Evolutionary conservation across 768 basidiomycete genomes (phyloP).

Genomic region (Amanita rubescens): DNA sequence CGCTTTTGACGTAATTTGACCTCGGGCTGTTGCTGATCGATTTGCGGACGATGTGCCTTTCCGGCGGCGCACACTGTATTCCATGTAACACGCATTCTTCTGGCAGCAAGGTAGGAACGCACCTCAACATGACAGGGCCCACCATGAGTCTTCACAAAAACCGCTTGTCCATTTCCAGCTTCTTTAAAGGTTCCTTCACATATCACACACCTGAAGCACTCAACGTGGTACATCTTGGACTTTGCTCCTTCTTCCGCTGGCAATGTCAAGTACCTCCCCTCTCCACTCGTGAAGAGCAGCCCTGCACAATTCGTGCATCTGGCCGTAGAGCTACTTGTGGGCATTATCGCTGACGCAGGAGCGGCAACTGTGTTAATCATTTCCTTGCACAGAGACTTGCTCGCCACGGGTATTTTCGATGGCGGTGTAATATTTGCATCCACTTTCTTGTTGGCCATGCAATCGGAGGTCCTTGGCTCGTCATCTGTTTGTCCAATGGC

Average conservation of each 20-base stretch:
- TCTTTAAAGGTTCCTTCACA: conserved; percentile 63
- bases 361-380: background rate
- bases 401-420: conserved; percentile 6
- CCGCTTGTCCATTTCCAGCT: conserved; percentile 49
- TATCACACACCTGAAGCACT: conserved; percentile 68
- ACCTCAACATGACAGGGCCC: conserved; percentile 66
- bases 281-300: conserved; percentile 48
- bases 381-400: conserved; percentile 6
- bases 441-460: conserved; percentile 20
- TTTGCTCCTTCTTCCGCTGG: conserved; percentile 43
- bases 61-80: conserved; percentile 36
- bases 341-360: background rate
- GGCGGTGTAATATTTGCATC: background rate
- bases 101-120: conserved; percentile 14
- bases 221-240: conserved; percentile 61
- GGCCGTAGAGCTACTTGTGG: background rate
- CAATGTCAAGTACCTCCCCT: conserved; percentile 65
- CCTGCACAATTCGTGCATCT: conserved; percentile 53
- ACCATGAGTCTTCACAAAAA: conserved; percentile 58
- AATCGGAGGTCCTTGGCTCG: conserved; percentile 26
- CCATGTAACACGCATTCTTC: background rate
- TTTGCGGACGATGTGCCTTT: conserved; percentile 33
- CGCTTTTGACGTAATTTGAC: conserved; percentile 9
- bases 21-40: conserved; percentile 20
- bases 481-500: conserved; percentile 25